Base-by-base conservation (phyloP, 2,329 filamentous ascomycete species). In the Penicillium psychrosexuale region DNA sequence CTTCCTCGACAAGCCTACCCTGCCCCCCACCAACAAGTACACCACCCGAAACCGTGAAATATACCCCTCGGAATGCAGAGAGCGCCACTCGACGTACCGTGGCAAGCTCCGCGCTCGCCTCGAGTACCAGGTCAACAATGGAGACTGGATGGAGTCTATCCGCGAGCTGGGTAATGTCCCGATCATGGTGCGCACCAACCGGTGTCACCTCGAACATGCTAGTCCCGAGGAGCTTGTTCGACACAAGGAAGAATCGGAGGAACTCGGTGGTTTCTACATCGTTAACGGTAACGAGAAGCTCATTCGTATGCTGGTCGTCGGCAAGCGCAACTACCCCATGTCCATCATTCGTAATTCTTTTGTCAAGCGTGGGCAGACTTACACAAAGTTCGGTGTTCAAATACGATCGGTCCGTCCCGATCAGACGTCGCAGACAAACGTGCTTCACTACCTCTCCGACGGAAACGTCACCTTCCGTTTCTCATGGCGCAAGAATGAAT, bases 221-320 rank as follows among this genome's bases (percentile, higher is more conserved):
- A 87, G 90, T 6, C 94, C 94, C 0, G 87, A 87, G 11, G 82
- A 89, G 66, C 82, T 99, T 15, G 91, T 97, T 30, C 82, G 88
- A 60, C 85, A 85, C 57, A 96, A 97, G 72, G 94, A 99, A 76
- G 94, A 99, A 74, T 89, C 92, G 0, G 94, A 99, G 74, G 94
- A 99, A 74, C 77, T 97, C 31, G 94, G 94, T 36, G 94, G 94
- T 42, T 99, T 97, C 74, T 99, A 97, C 70, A 86, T 99, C 66
- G 89, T 99, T 67, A 99, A 99, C 72, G 94, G 94, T 61, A 96
- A 92, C 68, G 94, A 99, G 74, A 97, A 97, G 78, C 84, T 97
- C 55, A 91, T 97, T 66, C 90, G 94, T 69, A 86, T 97, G 79
- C 81, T 99, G 59, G 87, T 96, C 61, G 84, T 97, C 59, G 91